phyloP scores from a whole-genome alignment of 2,329 filamentous ascomycete genomes.

The Purpureocillium lavendulum region DNA sequence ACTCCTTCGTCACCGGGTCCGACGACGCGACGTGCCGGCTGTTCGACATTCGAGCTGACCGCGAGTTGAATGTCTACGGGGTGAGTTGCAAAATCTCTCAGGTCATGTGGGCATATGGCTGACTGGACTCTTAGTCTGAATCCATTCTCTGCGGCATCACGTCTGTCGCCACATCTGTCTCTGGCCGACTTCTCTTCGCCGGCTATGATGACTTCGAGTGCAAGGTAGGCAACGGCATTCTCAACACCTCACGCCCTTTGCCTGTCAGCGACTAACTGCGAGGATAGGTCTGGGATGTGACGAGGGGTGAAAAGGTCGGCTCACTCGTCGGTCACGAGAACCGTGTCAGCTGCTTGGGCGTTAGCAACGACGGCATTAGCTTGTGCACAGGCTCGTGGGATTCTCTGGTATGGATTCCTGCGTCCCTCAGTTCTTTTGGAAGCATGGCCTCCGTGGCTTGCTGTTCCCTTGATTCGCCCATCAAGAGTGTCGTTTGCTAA shows the following conservation, averaged over 20 bases:
- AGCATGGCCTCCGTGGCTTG: no score
- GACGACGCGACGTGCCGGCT: slow-evolving; percentile 96
- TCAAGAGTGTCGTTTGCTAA: no score
- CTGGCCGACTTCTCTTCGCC: slow-evolving; percentile 87
- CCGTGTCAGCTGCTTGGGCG: slow-evolving; percentile 94
- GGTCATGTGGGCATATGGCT: no score
- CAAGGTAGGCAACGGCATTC: slow-evolving; percentile 62
- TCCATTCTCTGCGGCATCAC: slow-evolving; percentile 97
- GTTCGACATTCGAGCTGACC: slow-evolving; percentile 94
- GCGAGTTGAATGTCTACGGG: slow-evolving; percentile 62
- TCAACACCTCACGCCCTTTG: not conserved
- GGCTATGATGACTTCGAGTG: slow-evolving; percentile 99
- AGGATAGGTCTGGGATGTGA: slow-evolving; percentile 90
- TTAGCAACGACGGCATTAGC: slow-evolving; percentile 98
- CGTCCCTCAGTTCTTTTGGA: no score
- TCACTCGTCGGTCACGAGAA: slow-evolving; percentile 97
- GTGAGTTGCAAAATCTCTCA: no score
- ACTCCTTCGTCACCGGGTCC: slow-evolving; percentile 95
- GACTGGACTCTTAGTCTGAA: no score
- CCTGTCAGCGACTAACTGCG: not conserved
- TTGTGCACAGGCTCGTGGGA: slow-evolving; percentile 99
- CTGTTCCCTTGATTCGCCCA: no score
- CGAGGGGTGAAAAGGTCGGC: slow-evolving; percentile 93
- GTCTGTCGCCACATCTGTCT: slow-evolving; percentile 95
- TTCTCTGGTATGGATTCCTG: slow-evolving; percentile 81